These are phyloP conservation scores for Bertia moriformis DNA, from an alignment of 2,329 filamentous ascomycete species.

Conservation along the genomic window DNA sequence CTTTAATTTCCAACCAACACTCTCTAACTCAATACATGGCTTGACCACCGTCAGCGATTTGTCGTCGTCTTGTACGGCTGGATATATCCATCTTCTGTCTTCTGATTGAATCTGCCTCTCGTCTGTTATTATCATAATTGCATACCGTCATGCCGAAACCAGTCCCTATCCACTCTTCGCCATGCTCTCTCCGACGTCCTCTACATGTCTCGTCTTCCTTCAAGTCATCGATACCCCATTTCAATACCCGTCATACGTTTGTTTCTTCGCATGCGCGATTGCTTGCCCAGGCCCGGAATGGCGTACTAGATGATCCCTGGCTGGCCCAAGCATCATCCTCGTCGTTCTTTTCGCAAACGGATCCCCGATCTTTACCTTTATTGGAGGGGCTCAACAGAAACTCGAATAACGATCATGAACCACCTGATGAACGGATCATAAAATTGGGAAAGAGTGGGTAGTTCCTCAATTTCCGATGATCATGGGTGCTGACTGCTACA, in stretches of 20 bases:
- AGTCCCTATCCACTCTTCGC: too few relatives aligned
- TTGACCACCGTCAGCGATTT: too few relatives aligned
- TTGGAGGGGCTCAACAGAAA: slow-evolving; percentile 3
- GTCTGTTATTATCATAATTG: too few relatives aligned
- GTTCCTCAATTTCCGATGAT: neutral
- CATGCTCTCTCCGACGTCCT: neutral
- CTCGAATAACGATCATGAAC: slow-evolving; percentile 21
- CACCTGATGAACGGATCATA: slow-evolving; percentile 40
- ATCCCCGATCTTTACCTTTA: neutral
- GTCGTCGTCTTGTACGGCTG: neutral
- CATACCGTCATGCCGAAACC: neutral
- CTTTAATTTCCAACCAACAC: too few relatives aligned
- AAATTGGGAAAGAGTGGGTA: slow-evolving; percentile 45
- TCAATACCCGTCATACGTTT: neutral
- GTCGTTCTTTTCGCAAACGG: neutral
- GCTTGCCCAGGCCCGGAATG: neutral
- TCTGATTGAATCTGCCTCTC: too few relatives aligned
- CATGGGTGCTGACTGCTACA: slow-evolving; percentile 11
- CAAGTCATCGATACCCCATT: neutral
- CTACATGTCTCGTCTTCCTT: neutral
- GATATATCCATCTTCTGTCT: neutral
- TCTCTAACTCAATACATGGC: too few relatives aligned
- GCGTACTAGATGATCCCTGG: neutral
- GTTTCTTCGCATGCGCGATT: neutral
- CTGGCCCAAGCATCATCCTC: neutral